Evolutionary conservation across 1,284 basidiomycete species (phyloP).

Genomic region (Hortiboletus rubellus): DNA sequence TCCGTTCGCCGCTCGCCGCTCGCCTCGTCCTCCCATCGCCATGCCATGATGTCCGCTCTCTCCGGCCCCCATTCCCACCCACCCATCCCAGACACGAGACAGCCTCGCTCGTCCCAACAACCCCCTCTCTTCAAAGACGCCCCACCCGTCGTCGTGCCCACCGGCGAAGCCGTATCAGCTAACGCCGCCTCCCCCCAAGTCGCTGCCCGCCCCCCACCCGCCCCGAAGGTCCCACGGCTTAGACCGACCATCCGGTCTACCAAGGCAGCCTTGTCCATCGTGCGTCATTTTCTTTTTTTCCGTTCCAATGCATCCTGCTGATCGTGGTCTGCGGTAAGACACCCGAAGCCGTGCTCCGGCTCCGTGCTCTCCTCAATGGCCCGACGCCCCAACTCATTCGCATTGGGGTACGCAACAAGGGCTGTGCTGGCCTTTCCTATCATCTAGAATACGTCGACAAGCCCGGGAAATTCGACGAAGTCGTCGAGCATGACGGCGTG

Average conservation of each 20-base stretch:
- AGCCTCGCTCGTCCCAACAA: slow-evolving; percentile 14
- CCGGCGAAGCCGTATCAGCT: slow-evolving; percentile 47
- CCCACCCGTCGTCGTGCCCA: slow-evolving; percentile 53
- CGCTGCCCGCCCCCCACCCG: slow-evolving; percentile 67
- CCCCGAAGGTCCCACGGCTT: slow-evolving; percentile 61
- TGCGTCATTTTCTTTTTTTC: slow-evolving; percentile 42
- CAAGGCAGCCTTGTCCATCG: slow-evolving; percentile 83
- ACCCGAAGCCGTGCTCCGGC: slow-evolving; percentile 73
- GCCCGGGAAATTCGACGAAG: slow-evolving; percentile 93
- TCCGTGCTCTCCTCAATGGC: slow-evolving; percentile 69
- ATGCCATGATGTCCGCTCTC: slow-evolving; percentile 64
- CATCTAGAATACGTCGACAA: slow-evolving; percentile 95
- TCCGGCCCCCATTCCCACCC: slow-evolving; percentile 25
- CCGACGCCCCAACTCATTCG: slow-evolving; percentile 92
- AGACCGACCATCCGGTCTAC: slow-evolving; percentile 69
- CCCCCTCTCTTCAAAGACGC: slow-evolving; percentile 45
- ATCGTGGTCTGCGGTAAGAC: slow-evolving; percentile 53
- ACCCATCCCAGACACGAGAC: slow-evolving; percentile 23
- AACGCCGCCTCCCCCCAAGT: slow-evolving; percentile 68
- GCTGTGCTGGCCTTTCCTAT: slow-evolving; percentile 98
- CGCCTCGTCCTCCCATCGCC: slow-evolving; percentile 34
- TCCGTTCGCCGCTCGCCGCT: slow-evolving; percentile 19
- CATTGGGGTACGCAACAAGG: slow-evolving; percentile 96
- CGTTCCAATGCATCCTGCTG: neutral
- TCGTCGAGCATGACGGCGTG: slow-evolving; percentile 95